Evolutionary conservation across 257 asterid species (phyloP).

Genomic region (Ballota nigra): DNA sequence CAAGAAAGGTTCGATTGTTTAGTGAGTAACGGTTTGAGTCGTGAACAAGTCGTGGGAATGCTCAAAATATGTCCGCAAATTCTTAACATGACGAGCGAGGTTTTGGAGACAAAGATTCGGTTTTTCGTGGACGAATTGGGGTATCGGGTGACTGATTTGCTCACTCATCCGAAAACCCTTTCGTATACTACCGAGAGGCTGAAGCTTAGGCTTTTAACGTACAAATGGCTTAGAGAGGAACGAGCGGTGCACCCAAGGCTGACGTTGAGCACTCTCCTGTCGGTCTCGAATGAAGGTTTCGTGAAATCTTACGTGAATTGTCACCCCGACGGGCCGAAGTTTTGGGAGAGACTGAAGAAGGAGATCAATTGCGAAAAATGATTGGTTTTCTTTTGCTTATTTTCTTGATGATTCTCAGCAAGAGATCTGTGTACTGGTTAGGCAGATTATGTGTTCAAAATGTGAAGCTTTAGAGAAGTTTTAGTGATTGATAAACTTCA

Average conservation of each 20-base stretch:
- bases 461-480: background rate
- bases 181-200: conserved; percentile 48
- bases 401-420: background rate
- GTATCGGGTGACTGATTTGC: conserved; percentile 40
- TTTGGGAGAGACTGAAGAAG: conserved; percentile 56
- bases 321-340: conserved; percentile 56
- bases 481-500: background rate
- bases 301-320: conserved; percentile 42
- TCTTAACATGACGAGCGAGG: conserved; percentile 58
- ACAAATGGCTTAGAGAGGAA: conserved; percentile 64
- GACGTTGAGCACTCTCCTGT: conserved; percentile 64
- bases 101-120: conserved; percentile 44
- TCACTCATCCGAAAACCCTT: conserved; percentile 42
- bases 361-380: background rate
- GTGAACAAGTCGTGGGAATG: conserved; percentile 43
- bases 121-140: conserved; percentile 52
- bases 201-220: conserved; percentile 50
- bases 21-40: conserved; percentile 46
- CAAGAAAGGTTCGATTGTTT: conserved; percentile 69
- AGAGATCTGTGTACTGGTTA: background rate
- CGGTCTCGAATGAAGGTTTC: conserved; percentile 47
- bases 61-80: conserved; percentile 50
- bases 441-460: background rate
- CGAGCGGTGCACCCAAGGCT: conserved; percentile 39
- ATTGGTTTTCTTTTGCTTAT: background rate